Base-by-base conservation (phyloP, 164 flowering plant genomes). In the Kalanchoe fedtschenkoi region DNA sequence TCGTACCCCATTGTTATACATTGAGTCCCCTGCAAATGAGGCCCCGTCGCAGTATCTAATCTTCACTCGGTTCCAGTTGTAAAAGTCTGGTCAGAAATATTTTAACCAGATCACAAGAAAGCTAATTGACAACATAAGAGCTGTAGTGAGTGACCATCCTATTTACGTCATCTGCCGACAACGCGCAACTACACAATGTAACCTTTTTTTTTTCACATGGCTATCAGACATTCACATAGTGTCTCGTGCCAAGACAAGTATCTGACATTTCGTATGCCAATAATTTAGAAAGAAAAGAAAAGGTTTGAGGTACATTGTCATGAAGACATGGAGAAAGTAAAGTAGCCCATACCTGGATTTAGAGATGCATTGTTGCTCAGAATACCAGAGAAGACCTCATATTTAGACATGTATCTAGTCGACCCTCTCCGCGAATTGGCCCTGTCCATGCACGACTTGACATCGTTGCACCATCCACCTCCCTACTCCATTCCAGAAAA, bases 31-130 rank as follows among this genome's bases (percentile, higher is more conserved):
- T 14, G 86, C 83, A 77, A 91, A 95, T 17, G 99, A 95, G 26
- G 87, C 99, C 70, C 97, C 99, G 71, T 95, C 99, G 60, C 99
- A 95, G 57, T 95, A 95, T 44, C 96, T 76, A 39, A 95, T 68
- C 83, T 91, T 95, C 54, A 91, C 99, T 1, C 91, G 86, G 71
- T 91, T 95, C 99, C 99, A 95, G 64, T 88, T 86, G 83, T 90
- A 82, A 71, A 95, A 95, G 76, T 95, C 99, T 95, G 87, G 16
- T 33, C 34, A 39, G 61, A 29, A 28, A 16, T 24, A 44, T 16
- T 4, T 39, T 24, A 61, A 9, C 34, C 19, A 13, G 34, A 47
- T 51, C 56, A 51, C 32, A 51, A 26, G 56, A 51, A 51, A 51
- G 56, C 26, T 51, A n/a, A n/a, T n/a, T n/a, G n/a, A n/a, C n/a